Conservation (phyloP, 768 basidiomycete species). For the Podaxis mareebaensis region DNA sequence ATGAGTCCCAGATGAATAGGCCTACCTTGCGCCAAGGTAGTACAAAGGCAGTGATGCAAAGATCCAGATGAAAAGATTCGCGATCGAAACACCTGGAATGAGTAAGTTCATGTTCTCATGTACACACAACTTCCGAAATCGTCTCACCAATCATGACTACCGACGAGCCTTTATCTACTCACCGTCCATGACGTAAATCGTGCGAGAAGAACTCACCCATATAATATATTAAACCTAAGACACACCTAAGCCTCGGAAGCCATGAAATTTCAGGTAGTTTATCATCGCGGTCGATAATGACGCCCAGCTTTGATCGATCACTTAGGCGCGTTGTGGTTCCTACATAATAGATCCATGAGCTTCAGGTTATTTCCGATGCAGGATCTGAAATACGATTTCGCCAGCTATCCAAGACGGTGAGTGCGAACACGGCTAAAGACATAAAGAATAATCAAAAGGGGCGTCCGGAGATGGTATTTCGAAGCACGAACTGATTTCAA, state of each 20-base stretch:
- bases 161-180: neutral
- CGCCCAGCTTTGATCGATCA: neutral
- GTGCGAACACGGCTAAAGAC: neutral
- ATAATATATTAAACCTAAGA: constrained; percentile 1
- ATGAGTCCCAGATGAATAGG: neutral
- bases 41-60: neutral
- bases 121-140: neutral
- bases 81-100: neutral
- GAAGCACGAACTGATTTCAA: neutral
- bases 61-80: constrained; percentile 3
- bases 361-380: neutral
- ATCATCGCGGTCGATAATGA: constrained; percentile 11
- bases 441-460: neutral
- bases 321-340: neutral
- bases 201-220: neutral
- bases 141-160: constrained; percentile 11
- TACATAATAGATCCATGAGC: neutral
- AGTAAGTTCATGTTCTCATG: neutral
- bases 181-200: neutral
- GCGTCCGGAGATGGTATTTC: neutral
- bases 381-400: neutral
- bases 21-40: constrained; percentile 8
- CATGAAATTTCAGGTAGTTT: neutral
- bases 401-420: constrained; percentile 6
- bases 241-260: neutral